These are phyloP conservation scores for Emydomyces testavorans DNA, from an alignment of 2,329 filamentous ascomycete genomes.

Conservation along the genomic window DNA sequence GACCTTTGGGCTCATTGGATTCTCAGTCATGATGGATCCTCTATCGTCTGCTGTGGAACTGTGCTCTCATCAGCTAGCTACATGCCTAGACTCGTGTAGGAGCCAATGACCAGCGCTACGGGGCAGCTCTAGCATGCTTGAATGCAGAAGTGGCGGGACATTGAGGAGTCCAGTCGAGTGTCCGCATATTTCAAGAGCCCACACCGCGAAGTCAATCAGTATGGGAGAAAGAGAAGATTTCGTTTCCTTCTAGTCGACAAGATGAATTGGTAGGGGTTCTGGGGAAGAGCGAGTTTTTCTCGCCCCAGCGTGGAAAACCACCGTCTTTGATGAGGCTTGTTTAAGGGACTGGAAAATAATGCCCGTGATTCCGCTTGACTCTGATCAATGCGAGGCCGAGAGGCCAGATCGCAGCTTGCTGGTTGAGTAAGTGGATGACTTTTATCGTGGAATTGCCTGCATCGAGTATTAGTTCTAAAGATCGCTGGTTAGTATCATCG, in stretches of 20 bases:
- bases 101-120: background rate
- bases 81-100: background rate
- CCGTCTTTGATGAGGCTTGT: background rate
- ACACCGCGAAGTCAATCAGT: too few species aligned
- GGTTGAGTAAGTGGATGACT: background rate
- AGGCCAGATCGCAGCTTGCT: background rate
- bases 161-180: too few species aligned
- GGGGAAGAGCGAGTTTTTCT: background rate
- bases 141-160: background rate
- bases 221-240: too few species aligned
- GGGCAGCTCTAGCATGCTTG: background rate
- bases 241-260: too few species aligned
- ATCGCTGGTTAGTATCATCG: constrained; percentile 25
- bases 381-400: background rate
- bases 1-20: too few species aligned
- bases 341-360: too few species aligned
- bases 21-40: too few species aligned
- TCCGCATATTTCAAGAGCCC: background rate
- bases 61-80: background rate
- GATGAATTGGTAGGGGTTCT: too few species aligned
- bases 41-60: background rate
- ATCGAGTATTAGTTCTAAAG: background rate
- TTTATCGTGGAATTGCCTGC: background rate
- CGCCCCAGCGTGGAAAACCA: background rate
- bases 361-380: background rate